Evolutionary conservation across 2,329 filamentous ascomycete species (phyloP).

Genomic region (Grosmannia huntii): DNA sequence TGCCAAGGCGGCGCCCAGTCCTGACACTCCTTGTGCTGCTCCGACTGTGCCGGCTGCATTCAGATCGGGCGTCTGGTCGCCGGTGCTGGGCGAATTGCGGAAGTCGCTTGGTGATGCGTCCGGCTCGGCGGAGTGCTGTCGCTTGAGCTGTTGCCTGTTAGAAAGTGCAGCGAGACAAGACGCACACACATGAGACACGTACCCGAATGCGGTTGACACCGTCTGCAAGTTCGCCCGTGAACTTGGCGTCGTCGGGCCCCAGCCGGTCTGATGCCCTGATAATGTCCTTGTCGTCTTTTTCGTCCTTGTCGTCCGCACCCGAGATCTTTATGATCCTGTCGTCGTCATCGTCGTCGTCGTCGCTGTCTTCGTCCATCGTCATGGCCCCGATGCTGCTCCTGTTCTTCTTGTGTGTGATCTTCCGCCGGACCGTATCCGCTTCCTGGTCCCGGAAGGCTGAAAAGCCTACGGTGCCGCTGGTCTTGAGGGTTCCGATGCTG

Average conservation of each 20-base stretch:
- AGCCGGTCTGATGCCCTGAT: constrained; percentile 39
- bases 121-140: constrained; percentile 63
- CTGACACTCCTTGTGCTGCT: constrained; percentile 12
- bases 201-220: constrained; percentile 74
- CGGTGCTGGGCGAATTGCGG: constrained; percentile 31
- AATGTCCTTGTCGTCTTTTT: constrained; percentile 33
- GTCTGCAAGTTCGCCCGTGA: constrained; percentile 63
- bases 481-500: constrained; percentile 70
- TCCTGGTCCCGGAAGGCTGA: constrained; percentile 70
- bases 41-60: constrained; percentile 21
- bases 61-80: constrained; percentile 21
- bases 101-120: constrained; percentile 29
- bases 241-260: constrained; percentile 58
- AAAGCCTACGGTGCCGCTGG: constrained; percentile 81
- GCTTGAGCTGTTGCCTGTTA: constrained; percentile 50
- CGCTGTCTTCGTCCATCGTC: constrained; percentile 56
- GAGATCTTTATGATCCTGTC: constrained; percentile 44
- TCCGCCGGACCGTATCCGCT: constrained; percentile 39
- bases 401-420: constrained; percentile 43
- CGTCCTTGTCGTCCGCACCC: constrained; percentile 29
- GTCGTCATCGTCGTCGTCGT: constrained; percentile 51
- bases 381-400: constrained; percentile 39
- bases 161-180: not conserved
- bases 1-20: not conserved
- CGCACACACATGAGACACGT: constrained; percentile 21